Evolutionary conservation across 2,329 filamentous ascomycete species (phyloP).

Genomic region (Colletotrichum higginsianum): DNA sequence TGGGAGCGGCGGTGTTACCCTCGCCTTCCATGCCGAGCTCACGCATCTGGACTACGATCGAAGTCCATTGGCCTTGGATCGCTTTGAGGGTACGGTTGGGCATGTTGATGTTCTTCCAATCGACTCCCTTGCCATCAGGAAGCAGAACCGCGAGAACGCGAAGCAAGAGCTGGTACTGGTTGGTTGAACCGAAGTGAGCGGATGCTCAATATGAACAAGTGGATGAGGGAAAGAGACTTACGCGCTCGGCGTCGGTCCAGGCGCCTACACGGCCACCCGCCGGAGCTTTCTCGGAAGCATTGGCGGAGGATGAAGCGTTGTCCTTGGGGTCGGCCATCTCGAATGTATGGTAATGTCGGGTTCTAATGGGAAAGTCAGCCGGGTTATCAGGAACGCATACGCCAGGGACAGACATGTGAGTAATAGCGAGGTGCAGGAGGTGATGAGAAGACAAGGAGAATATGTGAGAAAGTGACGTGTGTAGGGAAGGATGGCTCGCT

Average conservation of each 20-base stretch:
- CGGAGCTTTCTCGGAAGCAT: constrained; percentile 44
- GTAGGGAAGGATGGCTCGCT: not conserved
- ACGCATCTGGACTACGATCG: constrained; percentile 53
- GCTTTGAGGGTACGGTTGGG: constrained; percentile 56
- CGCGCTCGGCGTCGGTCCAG: constrained; percentile 58
- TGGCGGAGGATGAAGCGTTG: constrained; percentile 21
- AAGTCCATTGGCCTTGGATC: constrained; percentile 55
- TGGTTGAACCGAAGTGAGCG: not conserved
- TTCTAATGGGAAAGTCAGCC: not conserved
- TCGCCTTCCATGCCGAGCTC: constrained; percentile 51
- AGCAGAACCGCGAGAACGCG: constrained; percentile 54
- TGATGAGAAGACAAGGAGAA: not conserved
- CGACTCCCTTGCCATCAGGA: constrained; percentile 50
- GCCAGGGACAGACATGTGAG: not conserved
- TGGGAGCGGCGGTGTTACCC: constrained; percentile 22
- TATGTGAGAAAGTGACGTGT: not conserved
- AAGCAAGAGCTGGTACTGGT: constrained; percentile 54
- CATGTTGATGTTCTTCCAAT: constrained; percentile 55
- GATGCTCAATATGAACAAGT: not conserved
- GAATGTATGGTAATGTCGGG: not conserved
- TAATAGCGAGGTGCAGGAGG: not conserved
- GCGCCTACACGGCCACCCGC: constrained; percentile 31
- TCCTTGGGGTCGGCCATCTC: constrained; percentile 48
- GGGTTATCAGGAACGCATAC: not conserved
- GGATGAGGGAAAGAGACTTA: constrained; percentile 32